A percentile compares a stretch with the other conserved stretches of the same genome.
These are phyloP conservation scores for Fraxinus platypoda DNA, from an alignment of 305 asterid genomes.

Conservation along the genomic window DNA sequence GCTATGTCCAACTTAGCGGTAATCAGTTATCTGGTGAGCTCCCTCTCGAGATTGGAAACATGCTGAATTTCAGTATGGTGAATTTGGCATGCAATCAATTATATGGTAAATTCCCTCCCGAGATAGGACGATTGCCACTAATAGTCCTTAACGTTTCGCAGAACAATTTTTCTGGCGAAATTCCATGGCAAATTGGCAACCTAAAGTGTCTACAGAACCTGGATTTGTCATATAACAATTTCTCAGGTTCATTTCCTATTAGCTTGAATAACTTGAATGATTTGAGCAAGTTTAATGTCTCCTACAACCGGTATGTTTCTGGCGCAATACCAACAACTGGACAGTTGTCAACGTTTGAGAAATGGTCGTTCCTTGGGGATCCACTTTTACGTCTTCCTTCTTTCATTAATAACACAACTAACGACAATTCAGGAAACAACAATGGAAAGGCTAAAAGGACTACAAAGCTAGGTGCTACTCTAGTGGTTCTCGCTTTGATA, in stretches of 20 bases:
- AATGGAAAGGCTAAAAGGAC: slow-evolving; percentile 8
- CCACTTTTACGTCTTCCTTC: slow-evolving; percentile 66
- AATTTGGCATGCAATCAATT: slow-evolving; percentile 68
- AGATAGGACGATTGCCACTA: slow-evolving; percentile 54
- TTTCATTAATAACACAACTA: slow-evolving; percentile 50
- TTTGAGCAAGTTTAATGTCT: slow-evolving; percentile 80
- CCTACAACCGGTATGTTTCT: slow-evolving; percentile 68
- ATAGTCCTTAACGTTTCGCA: slow-evolving; percentile 60
- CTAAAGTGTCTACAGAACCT: slow-evolving; percentile 74
- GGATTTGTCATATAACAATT: slow-evolving; percentile 76
- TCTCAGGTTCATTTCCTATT: slow-evolving; percentile 72
- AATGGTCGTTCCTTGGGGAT: slow-evolving; percentile 71
- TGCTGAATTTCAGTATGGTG: slow-evolving; percentile 81
- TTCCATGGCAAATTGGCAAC: slow-evolving; percentile 71
- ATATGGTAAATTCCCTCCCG: slow-evolving; percentile 56
- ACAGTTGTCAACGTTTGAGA: slow-evolving; percentile 74
- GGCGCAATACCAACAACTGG: slow-evolving; percentile 69
- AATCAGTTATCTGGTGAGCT: slow-evolving; percentile 61
- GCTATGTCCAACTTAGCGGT: slow-evolving; percentile 75
- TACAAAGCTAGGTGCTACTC: slow-evolving; percentile 34
- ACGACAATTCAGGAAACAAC: neutral
- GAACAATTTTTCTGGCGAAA: slow-evolving; percentile 61
- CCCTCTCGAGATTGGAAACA: slow-evolving; percentile 65
- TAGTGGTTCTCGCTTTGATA: slow-evolving; percentile 44
- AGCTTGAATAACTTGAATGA: slow-evolving; percentile 65